Evolutionary conservation across 306 rosid species (phyloP).

Genomic region (Prunus mume): DNA sequence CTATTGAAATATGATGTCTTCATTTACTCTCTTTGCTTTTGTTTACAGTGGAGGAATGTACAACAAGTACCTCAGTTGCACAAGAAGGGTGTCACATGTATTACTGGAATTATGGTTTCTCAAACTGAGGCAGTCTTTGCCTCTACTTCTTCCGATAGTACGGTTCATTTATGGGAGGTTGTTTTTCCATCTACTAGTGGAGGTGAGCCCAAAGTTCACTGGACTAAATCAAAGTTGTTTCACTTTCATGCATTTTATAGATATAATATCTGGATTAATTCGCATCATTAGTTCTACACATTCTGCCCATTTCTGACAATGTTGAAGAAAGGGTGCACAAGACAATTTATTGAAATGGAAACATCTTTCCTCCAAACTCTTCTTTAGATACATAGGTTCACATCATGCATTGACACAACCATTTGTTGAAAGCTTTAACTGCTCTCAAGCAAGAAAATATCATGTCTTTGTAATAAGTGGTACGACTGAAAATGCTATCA

Average conservation of each 20-base stretch:
- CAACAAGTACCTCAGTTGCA: conserved; percentile 67
- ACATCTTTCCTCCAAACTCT: not conserved
- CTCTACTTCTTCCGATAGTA: conserved; percentile 83
- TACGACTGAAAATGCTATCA: not conserved
- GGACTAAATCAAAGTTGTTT: conserved; percentile 1
- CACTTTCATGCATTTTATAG: not conserved
- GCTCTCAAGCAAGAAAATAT: not conserved
- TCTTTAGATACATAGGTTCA: not conserved
- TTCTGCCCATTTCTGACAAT: not conserved
- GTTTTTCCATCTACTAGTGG: conserved; percentile 45
- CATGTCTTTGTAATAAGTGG: not conserved
- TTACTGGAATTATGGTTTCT: conserved; percentile 72
- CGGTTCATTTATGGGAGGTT: conserved; percentile 64
- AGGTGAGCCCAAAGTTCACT: conserved; percentile 44
- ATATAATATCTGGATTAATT: not conserved
- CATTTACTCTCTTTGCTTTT: not conserved
- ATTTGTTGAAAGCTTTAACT: not conserved
- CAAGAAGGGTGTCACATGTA: conserved; percentile 94
- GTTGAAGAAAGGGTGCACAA: not conserved
- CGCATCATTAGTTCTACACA: not conserved
- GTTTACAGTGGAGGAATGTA: conserved; percentile 73
- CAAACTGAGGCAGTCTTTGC: conserved; percentile 73
- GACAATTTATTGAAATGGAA: not conserved
- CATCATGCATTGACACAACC: not conserved
- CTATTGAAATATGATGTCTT: conserved; percentile 13